Evolutionary conservation across 805 yeast species (phyloP), one percentile per base, ranked within the genome.

Genomic region (Starmera dryadoides): DNA sequence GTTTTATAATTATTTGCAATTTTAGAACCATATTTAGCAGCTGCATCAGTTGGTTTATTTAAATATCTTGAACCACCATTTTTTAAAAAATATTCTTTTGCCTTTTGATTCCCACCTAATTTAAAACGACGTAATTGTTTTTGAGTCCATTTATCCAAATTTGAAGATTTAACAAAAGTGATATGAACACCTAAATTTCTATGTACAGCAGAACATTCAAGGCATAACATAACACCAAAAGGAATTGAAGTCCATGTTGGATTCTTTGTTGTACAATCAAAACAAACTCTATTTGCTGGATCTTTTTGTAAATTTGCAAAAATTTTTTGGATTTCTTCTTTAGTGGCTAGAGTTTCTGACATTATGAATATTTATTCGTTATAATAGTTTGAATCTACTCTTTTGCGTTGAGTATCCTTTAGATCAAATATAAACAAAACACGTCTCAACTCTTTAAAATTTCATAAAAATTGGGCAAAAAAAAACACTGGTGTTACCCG

Each of bases 241-340:
- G 98, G 96, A 40, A 91, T 88, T 12, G 98, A 91, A 4, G 98
- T 86, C 98, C 98, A 93, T 0, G 98, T 87, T 29, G 98, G 98
- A 60, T 89, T 89, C 58, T 85, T 87, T 52, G 89, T 85, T 38
- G 83, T 75, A 63, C 98, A 93, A 59, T 93, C 98, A 64, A 93
- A 91, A 64, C 98, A 93, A 30, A 71, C 77, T 54, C 81, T 81
- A 68, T 89, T 89, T 35, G 87, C 84, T 20, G 79, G 79, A 45
- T 55, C 73, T 69, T 60, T 81, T 66, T 46, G 46, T 8, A 54
- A 37, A 20, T 47, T 40, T 16, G 39, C 46, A 42, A 54, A 54
- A 15, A 54, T 42, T 1, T 46, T 33, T 25, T 45, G 51, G 14
- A 55, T 44, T 42, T 54, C 57, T 6, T 42, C 42, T 4, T 45